Conservation (phyloP, 106 monocot species). For the Dendrobium nobile region DNA sequence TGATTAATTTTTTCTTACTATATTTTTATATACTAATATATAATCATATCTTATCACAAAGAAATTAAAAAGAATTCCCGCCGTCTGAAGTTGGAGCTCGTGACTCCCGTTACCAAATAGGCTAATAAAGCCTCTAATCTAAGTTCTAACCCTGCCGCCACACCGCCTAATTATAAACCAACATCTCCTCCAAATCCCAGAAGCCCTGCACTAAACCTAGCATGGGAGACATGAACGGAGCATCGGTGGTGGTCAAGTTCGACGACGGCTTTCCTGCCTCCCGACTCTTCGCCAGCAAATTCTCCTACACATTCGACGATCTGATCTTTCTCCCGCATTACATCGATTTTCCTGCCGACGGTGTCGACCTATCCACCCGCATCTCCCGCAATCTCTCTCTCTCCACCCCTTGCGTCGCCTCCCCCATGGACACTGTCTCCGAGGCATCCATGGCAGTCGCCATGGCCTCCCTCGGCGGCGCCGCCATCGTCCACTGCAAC, state of each 20-base stretch:
- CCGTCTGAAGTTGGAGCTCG: no score
- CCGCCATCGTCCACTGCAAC: slow-evolving; percentile 67
- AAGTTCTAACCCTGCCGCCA: no score
- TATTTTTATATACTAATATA: no score
- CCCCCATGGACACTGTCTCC: slow-evolving; percentile 94
- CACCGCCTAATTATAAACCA: no score
- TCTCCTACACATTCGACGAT: slow-evolving; percentile 87
- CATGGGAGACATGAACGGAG: slow-evolving; percentile 15
- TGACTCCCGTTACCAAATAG: no score
- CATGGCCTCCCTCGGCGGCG: slow-evolving; percentile 77
- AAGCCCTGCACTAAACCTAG: background rate
- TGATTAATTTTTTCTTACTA: no score
- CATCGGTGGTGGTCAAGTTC: background rate
- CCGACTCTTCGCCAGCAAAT: slow-evolving; percentile 55
- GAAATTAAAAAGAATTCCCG: no score
- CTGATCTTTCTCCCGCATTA: slow-evolving; percentile 78
- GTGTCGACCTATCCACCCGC: slow-evolving; percentile 71
- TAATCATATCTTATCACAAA: no score
- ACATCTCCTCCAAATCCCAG: no score
- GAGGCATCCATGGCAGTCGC: slow-evolving; percentile 80
- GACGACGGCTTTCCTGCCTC: slow-evolving; percentile 60
- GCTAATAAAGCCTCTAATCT: no score
- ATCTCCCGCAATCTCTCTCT: slow-evolving; percentile 58
- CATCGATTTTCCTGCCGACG: slow-evolving; percentile 87
- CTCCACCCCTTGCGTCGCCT: slow-evolving; percentile 72